Evolutionary conservation across 1,284 basidiomycete genomes (phyloP).

Genomic region (Neonothopanus nambi): DNA sequence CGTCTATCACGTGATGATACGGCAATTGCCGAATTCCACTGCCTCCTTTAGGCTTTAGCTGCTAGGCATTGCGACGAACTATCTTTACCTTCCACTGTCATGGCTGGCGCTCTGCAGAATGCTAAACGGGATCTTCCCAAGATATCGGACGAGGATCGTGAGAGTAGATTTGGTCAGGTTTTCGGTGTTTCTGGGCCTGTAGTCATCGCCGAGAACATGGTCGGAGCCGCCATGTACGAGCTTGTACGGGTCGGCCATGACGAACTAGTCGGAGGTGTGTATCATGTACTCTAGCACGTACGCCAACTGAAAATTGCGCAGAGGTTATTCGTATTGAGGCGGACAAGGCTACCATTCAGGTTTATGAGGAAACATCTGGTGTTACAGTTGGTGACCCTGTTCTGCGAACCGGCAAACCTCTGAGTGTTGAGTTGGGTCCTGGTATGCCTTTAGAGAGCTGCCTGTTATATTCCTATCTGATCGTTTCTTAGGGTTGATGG

Average conservation of each 20-base stretch:
- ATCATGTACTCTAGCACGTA: not conserved
- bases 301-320: slow-evolving; percentile 29
- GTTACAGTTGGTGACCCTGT: slow-evolving; percentile 99
- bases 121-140: slow-evolving; percentile 86
- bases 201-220: slow-evolving; percentile 96
- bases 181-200: slow-evolving; percentile 96
- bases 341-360: slow-evolving; percentile 98
- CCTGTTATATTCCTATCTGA: slow-evolving; percentile 1
- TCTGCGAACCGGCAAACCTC: slow-evolving; percentile 93
- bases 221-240: slow-evolving; percentile 96
- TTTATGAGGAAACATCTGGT: slow-evolving; percentile 99
- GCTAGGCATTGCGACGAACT: not conserved
- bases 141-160: slow-evolving; percentile 87
- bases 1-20: slow-evolving; percentile 12
- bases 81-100: slow-evolving; percentile 31
- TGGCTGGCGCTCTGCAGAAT: slow-evolving; percentile 92
- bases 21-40: slow-evolving; percentile 7
- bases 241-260: slow-evolving; percentile 95
- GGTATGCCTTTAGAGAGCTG: slow-evolving; percentile 46
- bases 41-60: not conserved
- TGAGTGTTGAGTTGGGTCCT: slow-evolving; percentile 96
- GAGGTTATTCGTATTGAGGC: slow-evolving; percentile 98
- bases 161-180: slow-evolving; percentile 88
- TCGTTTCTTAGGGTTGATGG: slow-evolving; percentile 78
- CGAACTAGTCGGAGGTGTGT: slow-evolving; percentile 90